Base-by-base conservation (phyloP, 768 basidiomycete genomes). In the Trametes maxima region DNA sequence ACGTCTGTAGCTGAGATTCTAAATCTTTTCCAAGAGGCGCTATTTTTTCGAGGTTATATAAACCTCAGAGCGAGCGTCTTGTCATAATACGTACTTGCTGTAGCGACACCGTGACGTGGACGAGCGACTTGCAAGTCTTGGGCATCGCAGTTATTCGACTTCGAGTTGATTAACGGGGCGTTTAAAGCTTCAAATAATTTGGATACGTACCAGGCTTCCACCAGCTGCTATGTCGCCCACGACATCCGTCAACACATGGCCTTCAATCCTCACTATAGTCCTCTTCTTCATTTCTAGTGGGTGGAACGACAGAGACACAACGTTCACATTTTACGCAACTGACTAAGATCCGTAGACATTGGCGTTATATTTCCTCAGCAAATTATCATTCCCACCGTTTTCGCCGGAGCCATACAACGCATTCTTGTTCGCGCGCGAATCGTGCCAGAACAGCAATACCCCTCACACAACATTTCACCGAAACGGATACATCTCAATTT, bases 241-340 rank as follows among this genome's bases (percentile, higher is more conserved):
- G 16, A 8, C 56, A 21, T 62, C 59, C 8, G 63, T 71, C 24
- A 62, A 62, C 3, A 63, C 67, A 16, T 70, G 70, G 68, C 59
- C 60, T 11, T 65, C 70, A 4, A 68, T 73, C 11, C 57, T 72
- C 17, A 64, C 64, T 12, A 49, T 73, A 2, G 47, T 72, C 21
- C 49, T 73, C 19, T 73, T 73, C 55, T 50, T 71, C 33, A 35
- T 72, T 1, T 67, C 72, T 11, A 73, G 71, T 72, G 39, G 24
- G 69, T 61, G 6, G 50, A 19, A 19, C 14, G 11, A 24, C 8
- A 3, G 28, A 33, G 28, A 8, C 28, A 25, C 12, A 35, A 14
- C 22, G 3, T 16, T 8, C 22, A 14, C 24, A 37, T 44, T 13
- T 44, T 47, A n/a, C 44, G 3, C n/a, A 28, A 1, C 44, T 12